Percentiles rank a stretch among this genome's conserved stretches.
These are phyloP conservation scores for Trichoderma virens DNA, from an alignment of 495 filamentous ascomycete species.

Conservation along the genomic window DNA sequence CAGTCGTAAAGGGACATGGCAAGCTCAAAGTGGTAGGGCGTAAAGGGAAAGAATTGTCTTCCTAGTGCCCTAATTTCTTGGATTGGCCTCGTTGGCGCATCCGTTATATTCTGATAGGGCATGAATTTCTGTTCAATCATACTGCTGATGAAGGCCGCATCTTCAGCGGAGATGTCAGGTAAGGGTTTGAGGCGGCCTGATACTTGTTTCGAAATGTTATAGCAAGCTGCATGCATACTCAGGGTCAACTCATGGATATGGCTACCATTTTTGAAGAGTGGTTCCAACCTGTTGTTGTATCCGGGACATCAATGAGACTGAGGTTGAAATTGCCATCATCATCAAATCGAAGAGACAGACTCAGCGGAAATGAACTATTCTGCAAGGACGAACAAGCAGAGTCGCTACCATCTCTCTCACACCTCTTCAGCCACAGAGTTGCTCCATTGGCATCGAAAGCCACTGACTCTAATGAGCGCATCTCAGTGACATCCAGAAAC, in stretches of 20 bases:
- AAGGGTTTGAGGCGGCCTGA: neutral
- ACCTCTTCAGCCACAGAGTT: neutral
- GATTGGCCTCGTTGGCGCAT: neutral
- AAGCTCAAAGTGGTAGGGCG: constrained; percentile 12
- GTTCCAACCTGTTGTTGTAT: neutral
- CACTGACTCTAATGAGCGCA: neutral
- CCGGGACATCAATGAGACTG: neutral
- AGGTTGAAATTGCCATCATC: neutral
- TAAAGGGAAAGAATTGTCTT: neutral
- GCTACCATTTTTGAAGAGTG: neutral
- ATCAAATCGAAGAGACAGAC: neutral
- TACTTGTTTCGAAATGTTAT: neutral
- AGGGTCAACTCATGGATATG: neutral
- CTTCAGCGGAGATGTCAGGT: neutral
- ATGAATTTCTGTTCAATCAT: neutral
- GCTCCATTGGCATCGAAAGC: constrained; percentile 5
- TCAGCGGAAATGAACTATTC: neutral
- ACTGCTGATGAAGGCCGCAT: neutral
- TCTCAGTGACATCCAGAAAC: constrained; percentile 12
- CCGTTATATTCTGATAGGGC: neutral
- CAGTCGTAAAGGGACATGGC: constrained; percentile 12
- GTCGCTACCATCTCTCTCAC: too few relatives aligned
- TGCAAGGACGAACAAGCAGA: neutral
- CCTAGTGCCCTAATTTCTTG: neutral
- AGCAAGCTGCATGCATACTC: neutral